phyloP scores from a whole-genome alignment of 176 grass and related monocot species.

The Areca catechu region DNA sequence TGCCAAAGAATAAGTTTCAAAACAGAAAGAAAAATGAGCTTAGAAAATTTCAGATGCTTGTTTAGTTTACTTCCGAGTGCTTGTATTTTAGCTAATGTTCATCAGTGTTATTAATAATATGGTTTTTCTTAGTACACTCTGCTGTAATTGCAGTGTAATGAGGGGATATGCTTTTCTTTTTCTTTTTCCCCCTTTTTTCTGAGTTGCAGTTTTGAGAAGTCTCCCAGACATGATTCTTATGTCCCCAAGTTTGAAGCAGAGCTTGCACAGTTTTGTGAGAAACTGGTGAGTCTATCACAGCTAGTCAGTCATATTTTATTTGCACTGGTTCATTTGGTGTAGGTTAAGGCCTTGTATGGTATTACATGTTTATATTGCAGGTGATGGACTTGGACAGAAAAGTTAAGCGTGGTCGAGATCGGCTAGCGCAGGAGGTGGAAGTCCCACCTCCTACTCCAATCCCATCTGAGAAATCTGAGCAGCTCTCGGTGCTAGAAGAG shows the following conservation, averaged over 20 bases:
- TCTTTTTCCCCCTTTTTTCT: conserved; percentile 13
- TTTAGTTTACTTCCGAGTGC: no score
- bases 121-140: no score
- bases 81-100: no score
- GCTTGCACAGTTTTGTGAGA: conserved; percentile 88
- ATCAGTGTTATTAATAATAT: no score
- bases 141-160: no score
- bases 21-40: no score
- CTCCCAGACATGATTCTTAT: conserved; percentile 59
- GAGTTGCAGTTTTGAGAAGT: conserved; percentile 76
- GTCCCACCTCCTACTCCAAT: conserved; percentile 29
- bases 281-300: conserved; percentile 47
- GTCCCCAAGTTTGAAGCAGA: conserved; percentile 69
- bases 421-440: conserved; percentile 60
- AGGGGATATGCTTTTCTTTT: no score
- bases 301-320: neutral
- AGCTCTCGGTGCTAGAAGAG: conserved; percentile 63
- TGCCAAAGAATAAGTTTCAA: no score
- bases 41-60: no score
- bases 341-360: neutral
- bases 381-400: conserved; percentile 88
- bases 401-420: conserved; percentile 69
- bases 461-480: conserved; percentile 50
- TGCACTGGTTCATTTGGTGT: neutral
- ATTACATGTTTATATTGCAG: conserved; percentile 25